A percentile compares a stretch with the other conserved stretches of the same genome.
Evolutionary conservation across 1,139 yeast genomes (phyloP).

Genomic region (Debaryomyces udenii): DNA sequence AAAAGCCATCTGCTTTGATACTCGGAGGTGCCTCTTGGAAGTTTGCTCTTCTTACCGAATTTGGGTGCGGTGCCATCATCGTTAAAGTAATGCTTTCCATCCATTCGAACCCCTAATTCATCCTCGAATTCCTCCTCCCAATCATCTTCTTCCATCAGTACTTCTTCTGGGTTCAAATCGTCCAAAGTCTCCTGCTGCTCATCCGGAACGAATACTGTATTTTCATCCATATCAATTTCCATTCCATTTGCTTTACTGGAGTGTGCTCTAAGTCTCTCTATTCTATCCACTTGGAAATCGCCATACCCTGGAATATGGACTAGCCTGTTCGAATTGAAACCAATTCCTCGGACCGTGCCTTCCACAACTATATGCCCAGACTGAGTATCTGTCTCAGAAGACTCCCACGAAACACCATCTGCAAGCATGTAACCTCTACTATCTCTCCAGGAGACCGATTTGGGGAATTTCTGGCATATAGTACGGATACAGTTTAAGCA

Average conservation of each 20-base stretch:
- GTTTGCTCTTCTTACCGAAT: constrained; percentile 38
- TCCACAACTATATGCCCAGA: constrained; percentile 56
- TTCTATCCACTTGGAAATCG: constrained; percentile 75
- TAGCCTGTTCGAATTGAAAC: constrained; percentile 74
- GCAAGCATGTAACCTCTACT: constrained; percentile 85
- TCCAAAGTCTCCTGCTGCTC: constrained; percentile 67
- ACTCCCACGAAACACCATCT: constrained; percentile 53
- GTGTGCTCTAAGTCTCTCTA: constrained; percentile 49
- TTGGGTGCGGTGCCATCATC: constrained; percentile 32
- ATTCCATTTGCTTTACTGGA: constrained; percentile 15
- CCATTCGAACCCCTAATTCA: constrained; percentile 66
- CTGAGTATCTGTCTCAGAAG: constrained; percentile 32
- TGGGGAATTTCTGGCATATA: constrained; percentile 85
- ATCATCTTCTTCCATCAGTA: constrained; percentile 53
- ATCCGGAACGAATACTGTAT: constrained; percentile 44
- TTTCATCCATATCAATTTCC: constrained; percentile 32
- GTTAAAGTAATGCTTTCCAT: constrained; percentile 65
- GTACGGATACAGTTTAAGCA: constrained; percentile 70
- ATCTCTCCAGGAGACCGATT: constrained; percentile 89
- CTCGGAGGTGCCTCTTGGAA: constrained; percentile 90
- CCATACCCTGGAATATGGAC: constrained; percentile 90
- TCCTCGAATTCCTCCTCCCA: constrained; percentile 48
- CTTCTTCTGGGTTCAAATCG: constrained; percentile 63
- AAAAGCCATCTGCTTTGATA: constrained; percentile 94
- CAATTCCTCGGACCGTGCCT: constrained; percentile 87